Percentiles rank a stretch among this genome's conserved stretches.
Evolutionary conservation across 2,329 filamentous ascomycete species (phyloP).

Genomic region (Fusarium heterosporum): DNA sequence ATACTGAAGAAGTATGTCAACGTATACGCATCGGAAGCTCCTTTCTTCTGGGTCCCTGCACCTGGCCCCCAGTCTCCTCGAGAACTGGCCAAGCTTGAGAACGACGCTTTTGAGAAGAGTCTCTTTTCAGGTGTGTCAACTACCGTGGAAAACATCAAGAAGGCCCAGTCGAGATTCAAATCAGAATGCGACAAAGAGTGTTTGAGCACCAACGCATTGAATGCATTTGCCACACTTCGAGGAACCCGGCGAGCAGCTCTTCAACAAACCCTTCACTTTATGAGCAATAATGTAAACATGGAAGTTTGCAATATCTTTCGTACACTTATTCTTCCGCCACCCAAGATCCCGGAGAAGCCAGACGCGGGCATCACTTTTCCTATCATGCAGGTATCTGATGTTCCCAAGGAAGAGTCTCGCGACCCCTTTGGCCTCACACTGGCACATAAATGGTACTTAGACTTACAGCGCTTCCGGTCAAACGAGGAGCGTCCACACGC

Average conservation of each 20-base stretch:
- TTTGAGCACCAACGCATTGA: conserved; percentile 15
- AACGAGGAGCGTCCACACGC: conserved; percentile 29
- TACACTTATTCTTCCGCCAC: conserved; percentile 52
- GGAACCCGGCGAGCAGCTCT: conserved; percentile 60
- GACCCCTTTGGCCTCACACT: conserved; percentile 48
- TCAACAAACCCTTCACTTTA: conserved; percentile 56
- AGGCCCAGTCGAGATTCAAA: conserved; percentile 16
- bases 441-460: conserved; percentile 40
- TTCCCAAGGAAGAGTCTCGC: conserved; percentile 41
- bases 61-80: conserved; percentile 11
- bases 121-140: conserved; percentile 42
- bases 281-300: conserved; percentile 54
- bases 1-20: conserved; percentile 31
- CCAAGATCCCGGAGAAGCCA: conserved; percentile 18
- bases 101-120: conserved; percentile 52
- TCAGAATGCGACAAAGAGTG: background rate
- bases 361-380: conserved; percentile 43
- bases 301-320: conserved; percentile 53
- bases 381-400: conserved; percentile 32
- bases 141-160: conserved; percentile 28
- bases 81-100: conserved; percentile 54
- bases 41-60: conserved; percentile 19
- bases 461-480: conserved; percentile 37
- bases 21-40: conserved; percentile 22
- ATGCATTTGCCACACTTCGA: conserved; percentile 52